Conservation (phyloP, 441 rosid species). For the Aleurites moluccanus region DNA sequence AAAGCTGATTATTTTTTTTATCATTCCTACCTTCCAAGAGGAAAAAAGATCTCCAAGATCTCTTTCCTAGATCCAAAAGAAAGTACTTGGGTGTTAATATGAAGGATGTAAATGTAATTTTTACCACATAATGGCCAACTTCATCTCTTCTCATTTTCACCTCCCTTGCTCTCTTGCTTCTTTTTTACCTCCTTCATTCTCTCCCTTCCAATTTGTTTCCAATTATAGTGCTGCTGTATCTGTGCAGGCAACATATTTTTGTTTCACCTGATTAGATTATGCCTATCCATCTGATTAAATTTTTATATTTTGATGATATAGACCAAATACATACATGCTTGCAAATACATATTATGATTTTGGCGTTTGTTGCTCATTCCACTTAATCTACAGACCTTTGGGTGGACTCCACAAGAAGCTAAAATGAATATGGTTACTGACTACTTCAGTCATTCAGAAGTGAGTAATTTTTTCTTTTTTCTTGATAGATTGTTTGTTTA, state of each 20-base stretch:
- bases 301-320: neutral
- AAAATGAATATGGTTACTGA: slow-evolving; percentile 87
- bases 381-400: slow-evolving; percentile 61
- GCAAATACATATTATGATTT: neutral
- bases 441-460: slow-evolving; percentile 88
- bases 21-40: neutral
- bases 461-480: slow-evolving; percentile 37
- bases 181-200: too few species aligned
- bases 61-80: neutral
- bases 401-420: slow-evolving; percentile 94
- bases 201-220: neutral
- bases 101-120: neutral
- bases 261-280: neutral
- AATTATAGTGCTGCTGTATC: neutral
- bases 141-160: neutral
- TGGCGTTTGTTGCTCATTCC: slow-evolving; percentile 26
- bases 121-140: neutral
- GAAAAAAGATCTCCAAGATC: neutral
- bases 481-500: slow-evolving; percentile 6
- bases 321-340: neutral
- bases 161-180: neutral
- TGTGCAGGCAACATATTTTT: neutral
- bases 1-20: neutral
- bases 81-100: neutral
- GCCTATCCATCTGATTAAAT: neutral